These are phyloP conservation scores for Salvia rosmarinus DNA, from an alignment of 257 asterid genomes.

Conservation along the genomic window DNA sequence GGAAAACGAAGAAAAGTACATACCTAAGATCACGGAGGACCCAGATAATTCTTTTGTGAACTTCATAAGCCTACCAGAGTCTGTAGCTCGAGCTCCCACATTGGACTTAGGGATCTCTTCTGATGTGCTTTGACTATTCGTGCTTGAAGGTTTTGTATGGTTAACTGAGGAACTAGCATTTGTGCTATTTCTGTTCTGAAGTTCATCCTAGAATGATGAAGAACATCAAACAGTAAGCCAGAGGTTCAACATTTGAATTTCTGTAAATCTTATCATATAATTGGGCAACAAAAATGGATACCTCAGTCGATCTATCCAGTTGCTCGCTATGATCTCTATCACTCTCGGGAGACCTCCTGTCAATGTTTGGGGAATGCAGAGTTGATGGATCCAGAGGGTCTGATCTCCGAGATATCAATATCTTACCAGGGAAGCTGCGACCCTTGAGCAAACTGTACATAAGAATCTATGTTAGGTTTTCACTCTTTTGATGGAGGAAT, in stretches of 20 bases:
- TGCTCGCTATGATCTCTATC: constrained; percentile 55
- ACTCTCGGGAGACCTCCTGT: constrained; percentile 48
- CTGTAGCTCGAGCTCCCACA: constrained; percentile 91
- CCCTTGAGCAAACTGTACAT: constrained; percentile 82
- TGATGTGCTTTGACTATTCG: constrained; percentile 50
- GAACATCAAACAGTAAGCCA: constrained; percentile 14
- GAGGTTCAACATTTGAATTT: neutral
- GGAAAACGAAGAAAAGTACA: constrained; percentile 24
- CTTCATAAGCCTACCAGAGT: constrained; percentile 91
- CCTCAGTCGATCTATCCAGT: constrained; percentile 60
- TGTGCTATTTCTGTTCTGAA: constrained; percentile 53
- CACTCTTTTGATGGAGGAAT: constrained; percentile 13
- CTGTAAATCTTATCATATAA: neutral
- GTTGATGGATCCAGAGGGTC: constrained; percentile 65
- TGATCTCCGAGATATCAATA: constrained; percentile 69
- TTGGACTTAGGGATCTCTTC: constrained; percentile 62
- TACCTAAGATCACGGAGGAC: constrained; percentile 78
- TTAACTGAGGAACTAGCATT: constrained; percentile 57
- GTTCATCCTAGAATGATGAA: constrained; percentile 59
- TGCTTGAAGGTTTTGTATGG: constrained; percentile 45
- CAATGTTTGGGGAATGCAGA: constrained; percentile 63
- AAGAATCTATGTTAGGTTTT: constrained; percentile 22
- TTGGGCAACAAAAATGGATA: constrained; percentile 28
- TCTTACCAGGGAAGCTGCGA: constrained; percentile 95
- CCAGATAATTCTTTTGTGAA: constrained; percentile 85